Evolutionary conservation across 2,329 filamentous ascomycete genomes (phyloP).

Genomic region (Clathrospora elynae): DNA sequence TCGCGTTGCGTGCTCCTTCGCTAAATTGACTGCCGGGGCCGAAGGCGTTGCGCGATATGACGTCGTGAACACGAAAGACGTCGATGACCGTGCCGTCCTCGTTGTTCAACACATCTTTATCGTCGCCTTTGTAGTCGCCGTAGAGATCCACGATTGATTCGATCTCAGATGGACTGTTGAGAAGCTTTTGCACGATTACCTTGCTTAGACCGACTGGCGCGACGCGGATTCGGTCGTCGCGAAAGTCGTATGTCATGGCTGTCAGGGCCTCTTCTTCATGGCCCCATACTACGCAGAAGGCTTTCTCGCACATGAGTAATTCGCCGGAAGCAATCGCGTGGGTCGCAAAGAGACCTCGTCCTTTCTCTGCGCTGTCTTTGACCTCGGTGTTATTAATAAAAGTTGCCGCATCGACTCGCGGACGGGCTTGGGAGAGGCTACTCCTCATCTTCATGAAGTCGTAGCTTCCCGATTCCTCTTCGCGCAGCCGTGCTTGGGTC

Average conservation of each 20-base stretch:
- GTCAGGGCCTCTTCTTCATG: constrained; percentile 51
- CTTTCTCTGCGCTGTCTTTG: constrained; percentile 49
- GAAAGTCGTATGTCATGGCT: constrained; percentile 53
- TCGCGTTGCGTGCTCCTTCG: constrained; percentile 30
- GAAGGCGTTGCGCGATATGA: constrained; percentile 55
- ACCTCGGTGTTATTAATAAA: constrained; percentile 53
- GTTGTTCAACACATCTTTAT: constrained; percentile 39
- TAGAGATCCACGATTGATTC: constrained; percentile 42
- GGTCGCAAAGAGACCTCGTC: constrained; percentile 60
- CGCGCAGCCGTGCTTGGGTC: constrained; percentile 32
- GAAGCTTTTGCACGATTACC: constrained; percentile 54
- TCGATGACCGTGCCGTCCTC: constrained; percentile 54
- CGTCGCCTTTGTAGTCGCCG: constrained; percentile 47
- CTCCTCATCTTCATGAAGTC: constrained; percentile 40
- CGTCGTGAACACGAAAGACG: constrained; percentile 55
- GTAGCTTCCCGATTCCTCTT: constrained; percentile 52
- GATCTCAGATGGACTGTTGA: constrained; percentile 50
- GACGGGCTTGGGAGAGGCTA: constrained; percentile 49
- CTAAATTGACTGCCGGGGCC: constrained; percentile 41
- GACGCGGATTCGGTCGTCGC: constrained; percentile 39
- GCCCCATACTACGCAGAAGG: constrained; percentile 53
- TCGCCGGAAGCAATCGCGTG: constrained; percentile 56
- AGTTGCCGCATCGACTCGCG: constrained; percentile 56
- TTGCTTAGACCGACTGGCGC: constrained; percentile 27
- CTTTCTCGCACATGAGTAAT: constrained; percentile 62